A percentile compares a stretch with the other conserved stretches of the same genome.
Conservation (phyloP, 2,329 filamentous ascomycete species). For the Penicillium corylophilum region DNA sequence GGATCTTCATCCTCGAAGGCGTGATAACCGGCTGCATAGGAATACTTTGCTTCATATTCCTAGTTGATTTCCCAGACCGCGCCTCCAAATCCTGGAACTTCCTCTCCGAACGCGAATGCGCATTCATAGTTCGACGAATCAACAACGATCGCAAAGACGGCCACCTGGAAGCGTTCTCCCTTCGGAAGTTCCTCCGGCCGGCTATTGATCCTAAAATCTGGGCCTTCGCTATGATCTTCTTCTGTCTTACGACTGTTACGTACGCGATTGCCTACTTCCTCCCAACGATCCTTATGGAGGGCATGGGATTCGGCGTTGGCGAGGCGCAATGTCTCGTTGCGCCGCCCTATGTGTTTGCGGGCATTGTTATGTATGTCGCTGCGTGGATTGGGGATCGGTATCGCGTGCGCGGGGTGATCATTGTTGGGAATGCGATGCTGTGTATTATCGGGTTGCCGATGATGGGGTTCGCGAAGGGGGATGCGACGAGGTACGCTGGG, state of each 20-base stretch:
- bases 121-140: constrained; percentile 52
- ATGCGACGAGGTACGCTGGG: constrained; percentile 67
- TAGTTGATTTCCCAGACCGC: constrained; percentile 41
- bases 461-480: constrained; percentile 63
- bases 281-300: constrained; percentile 66
- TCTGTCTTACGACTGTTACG: constrained; percentile 67
- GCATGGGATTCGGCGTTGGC: constrained; percentile 64
- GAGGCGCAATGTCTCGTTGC: constrained; percentile 69
- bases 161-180: constrained; percentile 47
- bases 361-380: constrained; percentile 59
- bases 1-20: constrained; percentile 59
- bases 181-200: constrained; percentile 49
- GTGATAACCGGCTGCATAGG: constrained; percentile 33
- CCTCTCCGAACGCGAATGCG: constrained; percentile 41
- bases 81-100: constrained; percentile 35
- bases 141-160: constrained; percentile 56
- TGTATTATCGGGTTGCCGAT: constrained; percentile 69
- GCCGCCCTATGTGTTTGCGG: constrained; percentile 66
- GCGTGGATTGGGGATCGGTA: constrained; percentile 67
- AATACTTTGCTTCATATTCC: constrained; percentile 32
- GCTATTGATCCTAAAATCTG: constrained; percentile 55
- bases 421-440: constrained; percentile 65
- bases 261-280: constrained; percentile 79
- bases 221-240: constrained; percentile 55
- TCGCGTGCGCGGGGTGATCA: constrained; percentile 63